Conservation (phyloP, 2,329 filamentous ascomycete species). For the Trichoderma koningii region DNA sequence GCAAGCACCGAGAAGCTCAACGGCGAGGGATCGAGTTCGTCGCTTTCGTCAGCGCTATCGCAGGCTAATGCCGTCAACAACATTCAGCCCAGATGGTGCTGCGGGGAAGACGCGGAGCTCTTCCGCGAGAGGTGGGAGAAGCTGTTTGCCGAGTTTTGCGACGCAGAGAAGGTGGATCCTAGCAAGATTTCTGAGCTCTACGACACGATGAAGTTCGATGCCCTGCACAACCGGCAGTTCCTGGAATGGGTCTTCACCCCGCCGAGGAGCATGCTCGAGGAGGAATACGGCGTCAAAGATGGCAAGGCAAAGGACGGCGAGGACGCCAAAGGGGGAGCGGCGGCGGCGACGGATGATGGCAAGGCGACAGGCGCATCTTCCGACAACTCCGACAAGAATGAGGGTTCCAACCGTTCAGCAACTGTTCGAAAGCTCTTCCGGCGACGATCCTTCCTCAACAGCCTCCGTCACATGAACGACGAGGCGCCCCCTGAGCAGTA, state of each 20-base stretch:
- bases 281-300: conserved; percentile 58
- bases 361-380: conserved; percentile 33
- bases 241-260: conserved; percentile 97
- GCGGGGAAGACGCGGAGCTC: conserved; percentile 88
- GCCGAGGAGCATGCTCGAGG: conserved; percentile 73
- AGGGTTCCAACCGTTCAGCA: conserved; percentile 42
- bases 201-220: conserved; percentile 99
- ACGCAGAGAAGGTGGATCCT: conserved; percentile 96
- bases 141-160: conserved; percentile 92
- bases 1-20: conserved; percentile 50
- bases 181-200: conserved; percentile 99
- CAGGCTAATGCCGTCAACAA: conserved; percentile 64
- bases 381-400: conserved; percentile 46
- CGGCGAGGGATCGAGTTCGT: conserved; percentile 46
- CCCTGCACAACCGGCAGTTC: conserved; percentile 93
- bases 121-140: conserved; percentile 99
- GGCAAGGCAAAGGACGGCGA: conserved; percentile 47
- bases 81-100: conserved; percentile 94
- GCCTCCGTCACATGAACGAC: conserved; percentile 51
- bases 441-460: conserved; percentile 61
- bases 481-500: conserved; percentile 69
- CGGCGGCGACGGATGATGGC: conserved; percentile 40
- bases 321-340: conserved; percentile 37
- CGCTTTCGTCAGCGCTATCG: conserved; percentile 54
- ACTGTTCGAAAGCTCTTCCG: conserved; percentile 56